Base-by-base conservation (phyloP, 148 eudicot genomes). In the Chenopodium album region DNA sequence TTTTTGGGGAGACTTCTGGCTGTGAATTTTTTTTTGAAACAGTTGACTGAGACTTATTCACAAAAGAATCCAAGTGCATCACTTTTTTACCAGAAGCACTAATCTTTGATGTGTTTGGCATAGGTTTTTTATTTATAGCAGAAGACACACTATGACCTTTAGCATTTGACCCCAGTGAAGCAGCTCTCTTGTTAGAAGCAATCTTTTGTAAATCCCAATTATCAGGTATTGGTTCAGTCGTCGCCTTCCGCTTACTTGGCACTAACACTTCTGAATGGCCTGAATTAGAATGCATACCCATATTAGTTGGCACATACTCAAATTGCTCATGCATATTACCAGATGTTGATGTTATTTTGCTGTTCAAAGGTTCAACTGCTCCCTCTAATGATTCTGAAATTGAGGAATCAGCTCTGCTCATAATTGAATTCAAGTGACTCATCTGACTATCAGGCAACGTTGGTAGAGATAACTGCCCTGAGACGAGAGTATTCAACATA, bases 161-260 rank as follows among this genome's bases (percentile, higher is more conserved):
- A 37, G 79, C 47, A 17, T 73, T 60, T 34, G 88, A 69, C n/a
- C 82, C 81, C 68, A 84, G 67, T 16, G 82, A 88, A 8, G 82
- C 76, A 60, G 77, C 75, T 81, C 85, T 84, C 85, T 90, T 89
- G 85, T 86, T 85, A 74, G 81, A 77, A 10, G 79, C 31, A 78
- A 80, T 80, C 71, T 84, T 85, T 68, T 83, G 88, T 72, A 82
- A 80, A 62, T 29, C 82, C 64, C 77, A 73, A 76, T 62, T 70
- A 85, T 78, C 76, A 19, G 78, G 50, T 44, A 82, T 48, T 46
- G 81, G 84, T 74, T 87, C 96, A 62, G 70, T 80, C 63, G 82
- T 76, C 59, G 92, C 92, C 86, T 88, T 96, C 52, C 97, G 87
- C 84, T 92, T 96, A 75, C 37, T 86, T 29, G 92, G 83, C 74